Evolutionary conservation across 495 filamentous ascomycete genomes (phyloP), one percentile per base, ranked within the genome.

Genomic region (Daldinia caldariorum): DNA sequence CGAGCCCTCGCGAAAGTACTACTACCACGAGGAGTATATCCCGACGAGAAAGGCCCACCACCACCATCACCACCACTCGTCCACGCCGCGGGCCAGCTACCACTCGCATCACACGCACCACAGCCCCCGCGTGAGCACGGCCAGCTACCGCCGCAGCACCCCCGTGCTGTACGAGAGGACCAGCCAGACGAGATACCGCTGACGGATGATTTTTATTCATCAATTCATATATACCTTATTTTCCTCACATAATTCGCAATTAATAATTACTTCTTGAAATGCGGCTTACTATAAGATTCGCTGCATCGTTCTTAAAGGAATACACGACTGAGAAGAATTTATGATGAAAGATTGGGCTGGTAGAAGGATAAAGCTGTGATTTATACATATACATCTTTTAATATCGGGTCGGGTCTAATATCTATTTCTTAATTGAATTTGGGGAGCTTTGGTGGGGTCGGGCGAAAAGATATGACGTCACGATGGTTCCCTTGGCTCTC

Each of bases 1-100:
- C n/a, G 56, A 69, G 16, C 73, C 77, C 29, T 66, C 72, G n/a
- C 74, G 77, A 18, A 80, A 79, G 49, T 82, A 84, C 74, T 84
- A 84, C 73, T 84, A 84, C 72, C 80, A 80, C 75, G 80, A 84
- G 72, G 82, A 84, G 58, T 77, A 79, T 63, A 80, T 82, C 58
- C 82, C 80, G 61, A 75, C 76, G 61, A 62, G 78, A 26, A 76
- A 70, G 43, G 71, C 67, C 20, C 58, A 72, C 61, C 71, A 70
- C 20, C 70, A 72, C n/a, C 73, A 75, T 47, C 68, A 72, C 18
- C 75, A 79, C 59, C 74, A 73, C 56, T 59, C 71, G 5, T 67
- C 69, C 7, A 58, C 65, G 35, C 69, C 64, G 38, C 62, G 67
- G 8, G 72, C 56, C 18, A 72, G 69, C 61, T 70, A 75, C 29